Base-by-base conservation (phyloP, 2,329 filamentous ascomycete species). In the Aureobasidium namibiae region DNA sequence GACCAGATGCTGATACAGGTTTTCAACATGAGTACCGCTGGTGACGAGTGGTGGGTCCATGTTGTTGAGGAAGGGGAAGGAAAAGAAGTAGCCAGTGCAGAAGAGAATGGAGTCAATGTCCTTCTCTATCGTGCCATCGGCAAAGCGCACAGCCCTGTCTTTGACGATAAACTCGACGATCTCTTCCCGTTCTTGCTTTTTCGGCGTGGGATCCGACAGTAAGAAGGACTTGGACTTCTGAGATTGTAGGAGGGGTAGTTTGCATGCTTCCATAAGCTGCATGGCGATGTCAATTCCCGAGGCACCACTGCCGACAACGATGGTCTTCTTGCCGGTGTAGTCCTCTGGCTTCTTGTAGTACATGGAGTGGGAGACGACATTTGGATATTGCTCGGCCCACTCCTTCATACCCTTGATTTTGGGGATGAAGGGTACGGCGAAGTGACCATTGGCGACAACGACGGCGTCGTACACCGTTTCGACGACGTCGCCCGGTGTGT, bases 71-170 rank as follows among this genome's bases (percentile, higher is more conserved):
- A 96, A 96, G 0, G 91, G 90, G 60, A 88, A 88, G 5, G 86
- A 85, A 73, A 89, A 96, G 60, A 95, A 82, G 67, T 95, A 97
- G 0, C 92, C 92, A 0, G 92, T 96, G 70, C 89, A 92, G 72
- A 92, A 96, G 29, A 97, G 70, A 6, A 96, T 75, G 1, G 83
- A 81, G 67, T 96, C 92, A 59, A 97, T 73, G 34, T 85, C 76
- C 3, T 74, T 74, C 67, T 90, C 88, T 10, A 86, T 68, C 0
- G 77, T 77, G 2, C 87, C 87, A 66, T 90, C 80, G 41, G 79
- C 77, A 63, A 95, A 89, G 33, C 80, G 76, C 1, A 94, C 79
- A 3, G 81, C 84, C 62, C 83, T 79, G 54, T 80, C 74, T 3
- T 79, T 72, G 0, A 88, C 68, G 73, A 80, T 65, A 63, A 84